phyloP scores from a whole-genome alignment of 129 eudicot species.

The Lactuca sativa region DNA sequence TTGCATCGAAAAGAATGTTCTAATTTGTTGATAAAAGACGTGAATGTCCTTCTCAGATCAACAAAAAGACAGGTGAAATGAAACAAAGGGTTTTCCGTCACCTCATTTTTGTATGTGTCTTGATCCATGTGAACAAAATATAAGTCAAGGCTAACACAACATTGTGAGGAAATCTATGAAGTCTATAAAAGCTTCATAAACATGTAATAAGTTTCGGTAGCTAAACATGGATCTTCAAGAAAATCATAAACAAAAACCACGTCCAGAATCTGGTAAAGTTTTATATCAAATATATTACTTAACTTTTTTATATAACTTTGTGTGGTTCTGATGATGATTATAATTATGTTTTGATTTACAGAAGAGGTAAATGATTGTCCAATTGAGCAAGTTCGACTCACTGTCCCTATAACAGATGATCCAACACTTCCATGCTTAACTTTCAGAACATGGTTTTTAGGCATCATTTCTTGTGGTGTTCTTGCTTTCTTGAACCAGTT shows the following conservation, averaged over 20 bases:
- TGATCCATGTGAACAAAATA: not conserved
- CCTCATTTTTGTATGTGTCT: not conserved
- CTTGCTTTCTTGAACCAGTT: slow-evolving; percentile 80
- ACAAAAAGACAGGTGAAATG: too few species aligned
- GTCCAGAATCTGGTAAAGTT: slow-evolving; percentile 4
- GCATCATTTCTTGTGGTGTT: slow-evolving; percentile 58
- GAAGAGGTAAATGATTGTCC: slow-evolving; percentile 70
- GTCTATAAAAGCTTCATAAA: not conserved
- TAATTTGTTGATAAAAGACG: not conserved
- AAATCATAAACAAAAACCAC: not conserved
- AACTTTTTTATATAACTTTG: not conserved
- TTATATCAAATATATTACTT: not conserved
- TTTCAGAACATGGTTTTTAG: slow-evolving; percentile 77
- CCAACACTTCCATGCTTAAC: slow-evolving; percentile 76
- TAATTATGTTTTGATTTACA: not conserved
- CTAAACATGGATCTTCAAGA: not conserved
- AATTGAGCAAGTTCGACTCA: slow-evolving; percentile 79
- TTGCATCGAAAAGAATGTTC: too few species aligned
- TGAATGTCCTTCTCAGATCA: not conserved
- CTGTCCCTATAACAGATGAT: slow-evolving; percentile 76
- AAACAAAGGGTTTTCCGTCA: not conserved
- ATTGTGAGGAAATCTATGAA: not conserved
- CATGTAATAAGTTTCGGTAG: not conserved
- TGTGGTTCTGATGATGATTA: not conserved
- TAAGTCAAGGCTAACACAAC: not conserved